Evolutionary conservation across 2,329 filamentous ascomycete species (phyloP), one percentile per base, ranked within the genome.

Genomic region (Pseudocercospora eumusae): DNA sequence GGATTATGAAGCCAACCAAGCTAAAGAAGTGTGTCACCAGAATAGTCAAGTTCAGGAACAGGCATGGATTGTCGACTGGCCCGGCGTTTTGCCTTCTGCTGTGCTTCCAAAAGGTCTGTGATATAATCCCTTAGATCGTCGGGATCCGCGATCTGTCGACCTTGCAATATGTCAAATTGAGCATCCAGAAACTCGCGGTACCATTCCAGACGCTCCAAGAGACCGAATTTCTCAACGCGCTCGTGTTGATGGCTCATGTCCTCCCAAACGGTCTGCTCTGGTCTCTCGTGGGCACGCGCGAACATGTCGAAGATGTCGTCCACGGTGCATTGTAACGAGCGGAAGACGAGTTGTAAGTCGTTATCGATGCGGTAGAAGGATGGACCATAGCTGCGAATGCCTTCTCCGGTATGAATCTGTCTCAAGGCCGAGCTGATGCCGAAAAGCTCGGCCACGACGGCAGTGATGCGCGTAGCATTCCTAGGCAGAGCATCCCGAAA

Each of bases 361-460:
- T 75, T 70, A 20, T 76, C 68, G 55, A 84, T 80, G 47, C 73
- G 71, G 49, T 70, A 67, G 63, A 79, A 75, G 27, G 74, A 75
- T 42, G 71, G 69, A 20, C 70, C 75, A 70, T 79, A 77, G 15
- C 71, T 75, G 27, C 75, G 74, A 60, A 77, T 71, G 13, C 75
- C 74, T 28, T 81, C 72, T 27, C 79, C 72, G 55, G 76, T 75
- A 45, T 83, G 77, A 42, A 87, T 73, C 45, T 75, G 75, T 50
- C 79, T 79, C 23, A 87, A 75, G 8, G 75, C 77, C 53, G 79
- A 77, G 60, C 82, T 82, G 70, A 86, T 81, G 56, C 78, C 78
- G 69, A 83, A 85, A 23, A 86, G 77, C 63, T 84, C 79, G 59
- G 81, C 79, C 57, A 86, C 82, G 27, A 83, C 73, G 31, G 76